phyloP scores from a whole-genome alignment of 2,329 filamentous ascomycete species.

The Aspergillus aculeatinus region DNA sequence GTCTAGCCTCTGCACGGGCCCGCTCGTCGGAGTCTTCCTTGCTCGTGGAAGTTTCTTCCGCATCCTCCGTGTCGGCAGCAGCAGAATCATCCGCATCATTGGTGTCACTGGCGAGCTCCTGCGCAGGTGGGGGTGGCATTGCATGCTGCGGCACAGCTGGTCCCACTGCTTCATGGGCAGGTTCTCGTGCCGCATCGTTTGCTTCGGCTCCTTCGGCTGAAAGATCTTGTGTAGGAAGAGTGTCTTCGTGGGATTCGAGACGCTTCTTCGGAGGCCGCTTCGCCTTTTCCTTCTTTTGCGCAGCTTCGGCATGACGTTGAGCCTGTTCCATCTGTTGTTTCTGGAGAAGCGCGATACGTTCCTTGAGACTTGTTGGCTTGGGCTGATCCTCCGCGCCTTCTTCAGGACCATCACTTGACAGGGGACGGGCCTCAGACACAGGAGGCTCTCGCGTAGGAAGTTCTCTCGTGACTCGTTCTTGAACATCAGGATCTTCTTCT shows the following conservation, averaged over 20 bases:
- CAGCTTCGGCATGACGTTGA: constrained; percentile 73
- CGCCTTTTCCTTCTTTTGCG: constrained; percentile 81
- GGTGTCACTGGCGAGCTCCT: constrained; percentile 59
- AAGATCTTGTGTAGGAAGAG: constrained; percentile 25
- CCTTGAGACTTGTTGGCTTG: constrained; percentile 90
- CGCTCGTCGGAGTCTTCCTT: constrained; percentile 72
- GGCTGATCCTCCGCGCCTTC: constrained; percentile 71
- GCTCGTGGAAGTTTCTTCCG: constrained; percentile 63
- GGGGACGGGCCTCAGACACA: constrained; percentile 32
- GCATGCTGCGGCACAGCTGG: constrained; percentile 33
- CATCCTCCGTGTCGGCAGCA: constrained; percentile 63
- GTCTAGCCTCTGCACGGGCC: constrained; percentile 19
- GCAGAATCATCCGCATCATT: constrained; percentile 67
- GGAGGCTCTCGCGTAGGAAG: constrained; percentile 34
- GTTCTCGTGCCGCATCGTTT: constrained; percentile 35
- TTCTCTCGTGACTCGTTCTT: constrained; percentile 35
- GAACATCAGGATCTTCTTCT: constrained; percentile 72
- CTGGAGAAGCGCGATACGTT: constrained; percentile 89
- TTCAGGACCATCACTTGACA: constrained; percentile 47
- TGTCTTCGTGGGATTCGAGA: constrained; percentile 45
- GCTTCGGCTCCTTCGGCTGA: constrained; percentile 32
- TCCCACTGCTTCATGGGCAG: constrained; percentile 36
- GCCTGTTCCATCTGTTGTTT: constrained; percentile 92
- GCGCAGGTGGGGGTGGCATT: constrained; percentile 42
- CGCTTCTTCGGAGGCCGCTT: constrained; percentile 72